Evolutionary conservation across 805 yeast genomes (phyloP), one percentile per base, ranked within the genome.

Genomic region (Candida verbasci): DNA sequence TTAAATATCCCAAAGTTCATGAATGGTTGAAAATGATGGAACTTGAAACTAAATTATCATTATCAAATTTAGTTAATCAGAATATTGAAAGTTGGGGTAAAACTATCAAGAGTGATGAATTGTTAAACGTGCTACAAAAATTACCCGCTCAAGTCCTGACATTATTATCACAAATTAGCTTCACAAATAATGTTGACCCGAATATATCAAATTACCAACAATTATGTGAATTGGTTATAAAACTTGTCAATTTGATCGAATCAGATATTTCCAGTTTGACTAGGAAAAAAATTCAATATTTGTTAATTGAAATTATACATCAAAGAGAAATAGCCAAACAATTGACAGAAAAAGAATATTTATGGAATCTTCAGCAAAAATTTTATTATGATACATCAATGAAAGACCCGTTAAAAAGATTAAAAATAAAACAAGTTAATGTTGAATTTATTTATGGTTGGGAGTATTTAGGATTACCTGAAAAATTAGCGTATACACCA

Each of bases 391-490:
- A 60, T 21, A 25, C 38, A 0, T 18, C 31, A 0, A 34, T 39
- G 1, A 23, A 33, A 1, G 71, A 70, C 30, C 45, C 47, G 1
- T 34, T 65, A 3, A 44, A 48, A 3, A 50, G 61, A 8, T 50
- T 86, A 4, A 44, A 31, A 1, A 68, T 88, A 0, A 54, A 49
- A n/a, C 86, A 80, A 35, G 74, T 80, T 3, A 61, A 72, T 12
- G 65, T 76, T 9, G 40, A 49, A 0, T 72, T 81, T 37, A 35
- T 17, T 1, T 91, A 91, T 50, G 95, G 95, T 0, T 86, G 76
- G 54, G 96, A 88, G 49, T 91, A 86, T 45, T 65, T 80, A 7
- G 97, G 96, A 0, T 66, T 77, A 1, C 79, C 82, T 3, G 85
- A 82, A 14, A 72, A 80, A 37, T 62, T 89, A 16, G 94, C 91